Base-by-base conservation (phyloP, 345 rosid genomes). In the Lepidium sativum region DNA sequence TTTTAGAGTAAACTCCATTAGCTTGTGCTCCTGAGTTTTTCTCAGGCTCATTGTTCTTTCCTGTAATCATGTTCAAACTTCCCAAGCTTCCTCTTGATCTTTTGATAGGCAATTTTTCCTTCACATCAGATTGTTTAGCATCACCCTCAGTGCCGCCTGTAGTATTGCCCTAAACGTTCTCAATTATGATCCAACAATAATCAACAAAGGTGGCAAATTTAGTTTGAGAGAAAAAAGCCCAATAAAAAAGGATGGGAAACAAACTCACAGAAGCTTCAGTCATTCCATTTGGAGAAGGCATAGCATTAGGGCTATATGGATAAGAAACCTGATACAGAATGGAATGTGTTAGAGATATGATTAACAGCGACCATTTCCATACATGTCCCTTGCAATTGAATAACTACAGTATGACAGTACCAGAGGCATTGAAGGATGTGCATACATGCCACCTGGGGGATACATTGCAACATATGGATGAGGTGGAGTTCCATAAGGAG, bases 401-500 rank as follows among this genome's bases (percentile, higher is more conserved):
- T 20, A 59, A 59, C 12, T 44, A 50, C 51, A 50, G 68, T 51
- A 68, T 71, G 15, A 47, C 67, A 63, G 65, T 86, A 94, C 97
- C 81, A 92, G 96, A 55, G 99, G 92, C 4, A 94, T 80, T 52
- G 97, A 84, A 54, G 99, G 97, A 80, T 94, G 99, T 0, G 92
- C 86, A 62, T 90, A 94, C 77, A 94, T 83, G 60, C 98, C 97
- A 65, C 97, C 95, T 62, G 86, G 97, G 50, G 99, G 92, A 82
- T 94, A 94, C 99, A 94, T 90, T 54, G 97, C 88, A 76, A 94
- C 97, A 39, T 94, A 94, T 6, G 96, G 99, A 81, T 90, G 95
- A 12, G 97, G 97, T 5, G 97, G 92, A 18, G 99, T 90, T 55
- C 96, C 99, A 70, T 94, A 94, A 9, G 96, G 95, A 78, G 97